Conservation (phyloP, 805 yeast species). For the Wickerhamiella lipophila region DNA sequence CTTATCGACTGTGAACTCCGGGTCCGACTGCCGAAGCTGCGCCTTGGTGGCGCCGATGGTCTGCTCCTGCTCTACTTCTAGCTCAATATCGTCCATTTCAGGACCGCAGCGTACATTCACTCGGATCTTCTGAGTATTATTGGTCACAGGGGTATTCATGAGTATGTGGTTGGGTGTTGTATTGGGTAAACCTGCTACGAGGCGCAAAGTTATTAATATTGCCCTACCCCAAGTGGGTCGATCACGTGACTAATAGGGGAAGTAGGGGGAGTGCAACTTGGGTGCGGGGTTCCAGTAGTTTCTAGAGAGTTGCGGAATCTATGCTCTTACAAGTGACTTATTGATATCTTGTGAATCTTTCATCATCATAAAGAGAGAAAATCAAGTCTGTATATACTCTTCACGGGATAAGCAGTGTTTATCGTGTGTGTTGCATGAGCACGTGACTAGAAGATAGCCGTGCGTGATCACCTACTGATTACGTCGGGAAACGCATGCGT, state of each 20-base stretch:
- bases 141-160: background rate
- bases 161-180: background rate
- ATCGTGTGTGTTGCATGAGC: background rate
- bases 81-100: constrained; percentile 19
- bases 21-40: constrained; percentile 24
- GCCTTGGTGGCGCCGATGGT: constrained; percentile 27
- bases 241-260: background rate
- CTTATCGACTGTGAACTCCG: constrained; percentile 23
- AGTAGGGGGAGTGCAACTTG: background rate
- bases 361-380: too few species aligned
- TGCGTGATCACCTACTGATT: constrained; percentile 1
- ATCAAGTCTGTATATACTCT: background rate
- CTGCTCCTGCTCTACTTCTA: constrained; percentile 22
- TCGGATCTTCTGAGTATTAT: constrained; percentile 12
- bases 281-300: background rate
- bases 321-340: too few species aligned
- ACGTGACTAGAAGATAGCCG: background rate
- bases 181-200: constrained; percentile 1
- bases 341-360: too few species aligned
- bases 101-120: constrained; percentile 20
- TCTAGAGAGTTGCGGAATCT: background rate
- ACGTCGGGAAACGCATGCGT: background rate
- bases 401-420: background rate
- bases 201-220: constrained; percentile 1
- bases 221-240: background rate